Evolutionary conservation across 83 land plant species (phyloP).

Genomic region (Picea mariana): DNA sequence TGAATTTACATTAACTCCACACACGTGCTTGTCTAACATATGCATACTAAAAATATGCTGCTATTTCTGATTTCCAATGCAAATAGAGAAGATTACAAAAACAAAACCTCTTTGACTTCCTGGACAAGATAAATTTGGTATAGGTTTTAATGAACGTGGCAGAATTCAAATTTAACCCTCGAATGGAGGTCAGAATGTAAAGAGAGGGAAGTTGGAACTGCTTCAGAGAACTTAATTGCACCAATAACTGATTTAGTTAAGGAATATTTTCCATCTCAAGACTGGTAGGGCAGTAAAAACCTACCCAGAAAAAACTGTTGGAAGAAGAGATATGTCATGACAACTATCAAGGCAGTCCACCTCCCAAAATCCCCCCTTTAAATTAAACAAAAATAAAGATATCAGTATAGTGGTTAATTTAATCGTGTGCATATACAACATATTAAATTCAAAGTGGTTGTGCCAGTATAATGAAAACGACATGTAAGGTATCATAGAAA

Average conservation of each 20-base stretch:
- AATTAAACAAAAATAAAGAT: not conserved
- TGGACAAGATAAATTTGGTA: no score
- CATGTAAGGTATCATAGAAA: no score
- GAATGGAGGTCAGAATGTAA: not conserved
- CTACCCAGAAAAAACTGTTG: not conserved
- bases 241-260: not conserved
- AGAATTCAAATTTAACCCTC: not conserved
- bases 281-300: not conserved
- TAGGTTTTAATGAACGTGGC: not conserved
- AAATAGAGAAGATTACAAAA: not conserved
- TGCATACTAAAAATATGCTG: not conserved
- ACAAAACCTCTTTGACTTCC: not conserved
- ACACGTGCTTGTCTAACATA: not conserved
- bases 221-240: not conserved
- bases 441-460: no score
- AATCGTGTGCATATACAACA: not conserved
- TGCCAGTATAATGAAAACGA: no score
- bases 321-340: slow-evolving; percentile 5
- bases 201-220: no score
- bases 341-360: not conserved
- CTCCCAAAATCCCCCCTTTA: not conserved
- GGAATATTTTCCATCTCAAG: not conserved
- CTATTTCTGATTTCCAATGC: no score
- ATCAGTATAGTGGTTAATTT: not conserved
- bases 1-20: not conserved